Evolutionary conservation across 176 grass and related monocot species (phyloP), one percentile per base, ranked within the genome.

Genomic region (Avena sativa): DNA sequence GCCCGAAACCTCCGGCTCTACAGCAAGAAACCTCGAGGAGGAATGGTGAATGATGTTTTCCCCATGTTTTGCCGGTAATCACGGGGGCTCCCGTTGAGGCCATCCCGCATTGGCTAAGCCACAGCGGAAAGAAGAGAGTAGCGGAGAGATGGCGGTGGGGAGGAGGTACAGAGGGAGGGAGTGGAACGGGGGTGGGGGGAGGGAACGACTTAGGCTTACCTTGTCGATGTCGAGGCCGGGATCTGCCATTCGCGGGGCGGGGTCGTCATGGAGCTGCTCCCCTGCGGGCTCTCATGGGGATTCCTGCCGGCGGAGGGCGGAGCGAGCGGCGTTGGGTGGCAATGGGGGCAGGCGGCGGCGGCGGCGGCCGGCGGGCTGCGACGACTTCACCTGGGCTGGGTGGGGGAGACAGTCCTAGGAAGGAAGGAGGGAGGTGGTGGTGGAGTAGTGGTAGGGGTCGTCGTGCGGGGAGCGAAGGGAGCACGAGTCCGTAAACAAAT

Each of bases 211-310:
- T 43, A 43, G n/a, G 20, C 1, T 13, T 0, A 97, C 95, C 95
- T 97, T 97, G 79, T 94, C 92, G 83, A 89, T 90, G 90, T 94
- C 92, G 85, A 87, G 88, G 76, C 83, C 81, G 90, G 84, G 95
- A 97, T 97, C 95, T 97, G 92, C 95, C 95, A 97, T 97, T 94
- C 90, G 90, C 76, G 10, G 85, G 80, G 80, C 74, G 76, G 73
- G 88, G 83, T 94, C 81, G 84, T 97, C 94, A 97, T 97, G 83
- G 90, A 86, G 48, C 51, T 87, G 19, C 74, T 84, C 8, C 82
- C 81, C n/a, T 83, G 4, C 16, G 59, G 64, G 83, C 57, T 80
- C 83, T 89, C 94, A 97, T 97, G 81, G 65, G 79, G 79, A 16
- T 73, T 30, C 53, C 50, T 4, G 17, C 7, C 15, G 23, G 83